phyloP scores from a whole-genome alignment of 2,329 filamentous ascomycete species.

The Cercospora beticola region DNA sequence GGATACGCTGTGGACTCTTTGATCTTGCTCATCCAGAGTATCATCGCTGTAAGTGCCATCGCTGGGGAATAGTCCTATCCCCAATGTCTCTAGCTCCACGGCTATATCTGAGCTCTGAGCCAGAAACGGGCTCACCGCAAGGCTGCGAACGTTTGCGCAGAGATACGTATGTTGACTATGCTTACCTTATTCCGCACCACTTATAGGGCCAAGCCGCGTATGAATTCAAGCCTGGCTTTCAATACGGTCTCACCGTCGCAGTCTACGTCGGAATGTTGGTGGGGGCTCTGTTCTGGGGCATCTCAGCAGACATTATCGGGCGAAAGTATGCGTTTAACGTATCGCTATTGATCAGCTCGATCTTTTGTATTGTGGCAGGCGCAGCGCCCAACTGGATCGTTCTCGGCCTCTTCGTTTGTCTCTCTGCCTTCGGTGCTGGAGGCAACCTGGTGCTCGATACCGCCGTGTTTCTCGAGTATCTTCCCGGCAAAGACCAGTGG shows the following conservation, averaged over 20 bases:
- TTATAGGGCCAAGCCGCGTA: conserved; percentile 49
- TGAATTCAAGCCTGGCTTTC: conserved; percentile 59
- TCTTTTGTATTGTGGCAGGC: conserved; percentile 65
- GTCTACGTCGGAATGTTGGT: conserved; percentile 57
- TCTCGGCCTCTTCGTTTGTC: conserved; percentile 62
- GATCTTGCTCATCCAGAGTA: conserved; percentile 61
- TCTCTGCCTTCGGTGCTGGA: conserved; percentile 64
- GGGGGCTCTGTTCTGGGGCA: conserved; percentile 67
- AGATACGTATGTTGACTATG: neutral
- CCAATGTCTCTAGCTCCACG: neutral
- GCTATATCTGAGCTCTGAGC: neutral
- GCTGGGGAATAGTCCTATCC: neutral
- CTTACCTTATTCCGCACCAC: neutral
- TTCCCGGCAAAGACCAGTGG: conserved; percentile 62
- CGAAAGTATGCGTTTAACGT: conserved; percentile 68
- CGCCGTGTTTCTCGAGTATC: conserved; percentile 58
- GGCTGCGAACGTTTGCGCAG: conserved; percentile 10
- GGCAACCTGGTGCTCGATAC: conserved; percentile 65
- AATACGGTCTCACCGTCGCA: conserved; percentile 59
- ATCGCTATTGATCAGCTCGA: conserved; percentile 61
- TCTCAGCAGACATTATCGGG: conserved; percentile 66
- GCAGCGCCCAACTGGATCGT: conserved; percentile 66
- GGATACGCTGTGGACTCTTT: conserved; percentile 61
- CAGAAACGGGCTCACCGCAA: neutral
- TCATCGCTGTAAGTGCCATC: conserved; percentile 50